Base-by-base conservation (phyloP, 257 asterid genomes). In the Primulina huaijiensis region DNA sequence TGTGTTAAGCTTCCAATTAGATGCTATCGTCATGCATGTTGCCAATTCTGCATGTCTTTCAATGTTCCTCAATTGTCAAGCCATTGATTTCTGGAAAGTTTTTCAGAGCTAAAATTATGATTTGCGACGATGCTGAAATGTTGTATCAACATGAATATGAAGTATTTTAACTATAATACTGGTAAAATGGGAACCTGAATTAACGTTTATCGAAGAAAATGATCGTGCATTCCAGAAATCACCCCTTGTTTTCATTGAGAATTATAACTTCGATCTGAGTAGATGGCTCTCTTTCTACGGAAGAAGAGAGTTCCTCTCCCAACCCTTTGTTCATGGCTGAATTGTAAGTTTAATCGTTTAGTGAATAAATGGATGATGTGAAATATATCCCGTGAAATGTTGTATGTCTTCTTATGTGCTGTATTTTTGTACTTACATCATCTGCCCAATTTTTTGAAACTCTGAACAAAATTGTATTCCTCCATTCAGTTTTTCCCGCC, bases 11-110 rank as follows among this genome's bases (percentile, higher is more conserved):
- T 60, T 31, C 40, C 7, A 37, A 17, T 57, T 50, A 50, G 8
- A 50, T 50, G 57, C 20, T 50, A 50, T 50, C 2, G 23, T 61
- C 69, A 8, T 66, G 73, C 62, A 66, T 33, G 20, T 50, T 52
- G 25, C 55, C 25, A 62, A 40, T 12, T 14, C 34, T 10, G 5
- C 69, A 50, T 50, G 38, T 6, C 53, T 50, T 67, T 16, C 57
- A 16, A 50, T 50, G 57, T 5, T 50, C 8, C 20, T 16, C 12
- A 3, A 50, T 17, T 50, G 57, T 50, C 8, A 5, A 14, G 57
- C 21, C 21, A 5, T 50, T 50, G 21, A 50, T 50, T 43, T 50
- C 57, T 50, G 21, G 57, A 16, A 50, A 14, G 57, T 5, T 16
- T 50, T 16, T 16, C 21, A 50, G 14, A 16, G 57, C 21, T 50